Base-by-base conservation (phyloP, 169 alveolate genomes). In the Toxoplasma gondii region DNA sequence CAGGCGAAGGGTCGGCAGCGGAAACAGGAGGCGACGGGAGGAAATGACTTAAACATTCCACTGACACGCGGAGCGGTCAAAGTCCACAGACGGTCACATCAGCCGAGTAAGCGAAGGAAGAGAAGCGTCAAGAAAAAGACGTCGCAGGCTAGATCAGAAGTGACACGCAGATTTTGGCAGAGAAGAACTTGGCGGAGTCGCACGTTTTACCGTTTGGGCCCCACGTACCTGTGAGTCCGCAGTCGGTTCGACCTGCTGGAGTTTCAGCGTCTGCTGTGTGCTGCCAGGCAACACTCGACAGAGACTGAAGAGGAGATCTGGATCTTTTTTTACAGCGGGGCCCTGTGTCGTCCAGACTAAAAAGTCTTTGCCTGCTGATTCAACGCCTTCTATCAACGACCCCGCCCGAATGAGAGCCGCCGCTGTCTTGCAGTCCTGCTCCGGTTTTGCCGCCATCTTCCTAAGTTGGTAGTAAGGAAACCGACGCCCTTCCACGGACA, bases 281-380 rank as follows among this genome's bases (percentile, higher is more conserved):
- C 98, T 97, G 31, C 98, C 99, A 10, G 97, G 98, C 87, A 96
- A 98, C 7, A 98, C 99, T 44, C 96, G 96, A 90, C 99, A 98
- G 67, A 97, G 96, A 34, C 98, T 99, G 96, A 98, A 98, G 97
- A 98, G 96, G 91, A 97, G 91, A 70, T 97, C 97, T 0, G 99
- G 99, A 91, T 98, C 96, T 69, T 96, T 95, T 92, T 96, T 96
- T 82, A 97, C 98, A 49, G 98, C 96, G 27, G 99, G 99, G 9
- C 99, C 99, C 69, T 95, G 93, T 80, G 97, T 98, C 39, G 98
- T 95, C 99, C 99, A 98, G 29, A 98, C 96, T 34, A 24, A 82
- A 67, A 82, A 82, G 41, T 38, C 90, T 82, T 43, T 82, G 54
- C 90, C 90, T 10, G 69, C 67, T 38, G 67, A 7, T 24, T 41